Evolutionary conservation across 345 rosid species (phyloP).

Genomic region (Ceriops zippeliana): DNA sequence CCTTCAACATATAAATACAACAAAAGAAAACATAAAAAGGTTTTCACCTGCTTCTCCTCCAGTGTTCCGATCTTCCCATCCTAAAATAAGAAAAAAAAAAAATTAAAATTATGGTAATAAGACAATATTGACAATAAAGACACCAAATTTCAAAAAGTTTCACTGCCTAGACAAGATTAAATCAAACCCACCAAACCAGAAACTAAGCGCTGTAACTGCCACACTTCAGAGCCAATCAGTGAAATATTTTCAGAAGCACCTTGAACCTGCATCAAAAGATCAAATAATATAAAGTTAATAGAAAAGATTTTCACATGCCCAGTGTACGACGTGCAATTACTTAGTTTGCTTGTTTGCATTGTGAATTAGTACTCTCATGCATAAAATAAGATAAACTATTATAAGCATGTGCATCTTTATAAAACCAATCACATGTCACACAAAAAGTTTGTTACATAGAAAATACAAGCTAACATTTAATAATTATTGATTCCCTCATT

Average conservation of each 20-base stretch:
- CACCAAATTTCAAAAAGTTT: background rate
- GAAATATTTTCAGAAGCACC: slow-evolving; percentile 55
- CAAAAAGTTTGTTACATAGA: no score
- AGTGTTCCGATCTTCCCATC: slow-evolving; percentile 70
- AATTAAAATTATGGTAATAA: background rate
- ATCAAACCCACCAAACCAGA: slow-evolving; percentile 60
- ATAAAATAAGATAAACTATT: no score
- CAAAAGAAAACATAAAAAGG: background rate
- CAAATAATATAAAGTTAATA: background rate
- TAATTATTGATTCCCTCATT: no score
- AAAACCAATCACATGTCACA: no score
- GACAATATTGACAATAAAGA: background rate
- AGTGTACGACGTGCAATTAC: background rate
- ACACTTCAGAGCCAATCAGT: slow-evolving; percentile 57
- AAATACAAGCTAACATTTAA: no score
- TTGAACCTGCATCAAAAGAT: slow-evolving; percentile 51
- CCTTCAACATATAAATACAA: background rate
- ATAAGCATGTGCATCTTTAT: no score
- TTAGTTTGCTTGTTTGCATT: no score
- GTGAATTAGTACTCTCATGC: no score
- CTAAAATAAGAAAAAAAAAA: slow-evolving; percentile 38
- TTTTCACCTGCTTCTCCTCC: slow-evolving; percentile 78
- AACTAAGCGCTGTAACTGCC: slow-evolving; percentile 55
- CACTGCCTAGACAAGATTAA: background rate
- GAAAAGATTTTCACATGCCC: background rate